Base-by-base conservation (phyloP, 768 basidiomycete species). In the Amanita fuliginea region DNA sequence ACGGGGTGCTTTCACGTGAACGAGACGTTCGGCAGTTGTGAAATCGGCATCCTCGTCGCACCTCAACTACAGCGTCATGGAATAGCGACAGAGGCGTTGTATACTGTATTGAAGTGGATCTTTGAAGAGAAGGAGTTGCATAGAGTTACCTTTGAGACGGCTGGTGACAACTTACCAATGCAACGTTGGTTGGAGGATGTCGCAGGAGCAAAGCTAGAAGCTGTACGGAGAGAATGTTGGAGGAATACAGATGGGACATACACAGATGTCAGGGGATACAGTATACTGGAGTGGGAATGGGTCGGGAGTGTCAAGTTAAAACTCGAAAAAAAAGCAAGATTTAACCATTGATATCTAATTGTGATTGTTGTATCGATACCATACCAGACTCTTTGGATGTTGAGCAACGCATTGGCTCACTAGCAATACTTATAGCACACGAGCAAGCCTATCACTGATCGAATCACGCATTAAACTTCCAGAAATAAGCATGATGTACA, bases 281-380 rank as follows among this genome's bases (percentile, higher is more conserved):
- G 69, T 43, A 62, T 75, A 37, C 55, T 76, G 51, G 67, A 68
- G 24, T 52, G 59, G 54, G 73, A 75, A 53, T 75, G 73, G 73
- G 60, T 44, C 46, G 60, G 57, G 28, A 53, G 50, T 13, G 60
- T 70, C 13, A 72, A 66, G 53, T 48, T 46, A 28, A 60, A 54
- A 42, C 54, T 72, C 21, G 67, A 70, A 51, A 51, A 47, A 34
- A 60, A 60, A 40, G 35, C 6, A n/a, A 24, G 13, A 14, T 14
- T 34, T 33, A 18, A 16, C n/a, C 1, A 33, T 16, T 28, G 19
- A n/a, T 32, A n/a, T 16, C 4, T 19, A 46, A 3, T 3, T 24
- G 26, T 26, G 3, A 26, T 26, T 6, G 1, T 46, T n/a, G n/a
- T 26, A 7, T 16, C 14, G 26, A 21, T 18, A 14, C 11, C 24